These are phyloP conservation scores for Apophysomyces variabilis DNA, from an alignment of 371 early-diverging fungal genomes.

Conservation along the genomic window DNA sequence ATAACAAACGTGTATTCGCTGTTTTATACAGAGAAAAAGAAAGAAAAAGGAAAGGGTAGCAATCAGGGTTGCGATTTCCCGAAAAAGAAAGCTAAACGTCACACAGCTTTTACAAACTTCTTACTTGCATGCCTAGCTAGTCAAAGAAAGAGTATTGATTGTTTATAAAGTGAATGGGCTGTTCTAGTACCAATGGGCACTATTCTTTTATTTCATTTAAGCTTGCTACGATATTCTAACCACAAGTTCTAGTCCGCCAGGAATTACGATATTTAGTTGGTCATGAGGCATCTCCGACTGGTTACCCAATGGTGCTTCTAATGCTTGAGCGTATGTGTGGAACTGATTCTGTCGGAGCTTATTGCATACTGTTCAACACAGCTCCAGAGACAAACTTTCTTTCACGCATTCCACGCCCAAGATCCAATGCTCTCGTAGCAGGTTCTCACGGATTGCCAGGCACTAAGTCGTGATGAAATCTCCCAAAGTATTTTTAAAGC, in stretches of 20 bases:
- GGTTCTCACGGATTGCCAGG: constrained; percentile 4
- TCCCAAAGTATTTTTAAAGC: not conserved
- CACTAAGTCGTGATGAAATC: constrained; percentile 10
- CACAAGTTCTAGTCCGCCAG: constrained; percentile 4
- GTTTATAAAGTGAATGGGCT: too few species aligned
- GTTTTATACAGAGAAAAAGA: not conserved
- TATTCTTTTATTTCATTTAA: not conserved
- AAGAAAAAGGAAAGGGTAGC: not conserved
- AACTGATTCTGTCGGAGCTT: constrained; percentile 42
- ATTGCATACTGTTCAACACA: constrained; percentile 41
- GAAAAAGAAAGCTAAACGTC: not conserved
- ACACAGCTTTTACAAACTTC: not conserved
- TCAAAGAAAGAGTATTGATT: too few species aligned
- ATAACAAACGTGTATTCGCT: not conserved
- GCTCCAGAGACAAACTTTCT: constrained; percentile 31
- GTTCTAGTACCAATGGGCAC: too few species aligned
- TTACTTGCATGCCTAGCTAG: too few species aligned
- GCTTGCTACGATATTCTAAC: not conserved
- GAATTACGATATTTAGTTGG: not conserved
- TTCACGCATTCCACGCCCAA: constrained; percentile 10
- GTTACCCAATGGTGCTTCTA: constrained; percentile 36
- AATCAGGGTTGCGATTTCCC: not conserved
- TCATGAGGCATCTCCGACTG: not conserved
- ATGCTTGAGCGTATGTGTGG: constrained; percentile 39
- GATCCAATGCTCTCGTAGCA: constrained; percentile 1